Evolutionary conservation across 176 grass and related monocot genomes (phyloP), one percentile per base, ranked within the genome.

Genomic region (Ensete ventricosum): DNA sequence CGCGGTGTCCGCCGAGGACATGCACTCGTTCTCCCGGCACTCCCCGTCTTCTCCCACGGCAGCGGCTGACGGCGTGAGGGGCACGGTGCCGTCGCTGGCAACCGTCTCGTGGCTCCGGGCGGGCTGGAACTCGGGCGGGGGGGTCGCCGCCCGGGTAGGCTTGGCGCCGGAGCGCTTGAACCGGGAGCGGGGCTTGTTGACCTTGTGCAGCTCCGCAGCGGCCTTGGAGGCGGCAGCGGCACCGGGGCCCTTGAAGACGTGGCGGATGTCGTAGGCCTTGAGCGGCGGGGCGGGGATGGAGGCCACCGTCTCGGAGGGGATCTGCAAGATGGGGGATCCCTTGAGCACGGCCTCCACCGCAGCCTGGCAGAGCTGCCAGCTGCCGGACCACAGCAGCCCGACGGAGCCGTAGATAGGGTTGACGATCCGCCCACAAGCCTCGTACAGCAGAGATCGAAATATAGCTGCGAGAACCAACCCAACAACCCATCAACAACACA

Each of bases 271-370:
- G 79, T 69, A 82, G 26, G 72, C 59, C 55, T 54, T n/a, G 70
- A 81, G 55, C 9, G 13, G 21, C 1, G 84, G 84, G 63, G 69
- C 20, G 75, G 81, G 71, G 66, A 57, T 75, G 25, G 77, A 76
- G 21, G 57, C 80, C 9, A 80, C 20, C 20, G 80, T 34, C 49
- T 81, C n/a, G 62, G 83, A 60, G 69, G 80, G 62, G 53, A 84
- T 79, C 57, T 78, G 81, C 4, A 82, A 73, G 75, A 90, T 10
- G 62, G 76, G 84, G 0, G 53, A 51, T 12, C 88, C 88, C 63
- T 80, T 87, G 76, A 91, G 88, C 21, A 91, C 88, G 73, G 88
- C 85, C 76, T 91, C 88, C 53, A 87, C 88, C 8, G 80, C 88
- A 53, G 76, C 80, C 82, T 91, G 88, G 77, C 84, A 87, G 17